Base-by-base conservation (phyloP, 129 eudicot species). In the Escallonia rubra region DNA sequence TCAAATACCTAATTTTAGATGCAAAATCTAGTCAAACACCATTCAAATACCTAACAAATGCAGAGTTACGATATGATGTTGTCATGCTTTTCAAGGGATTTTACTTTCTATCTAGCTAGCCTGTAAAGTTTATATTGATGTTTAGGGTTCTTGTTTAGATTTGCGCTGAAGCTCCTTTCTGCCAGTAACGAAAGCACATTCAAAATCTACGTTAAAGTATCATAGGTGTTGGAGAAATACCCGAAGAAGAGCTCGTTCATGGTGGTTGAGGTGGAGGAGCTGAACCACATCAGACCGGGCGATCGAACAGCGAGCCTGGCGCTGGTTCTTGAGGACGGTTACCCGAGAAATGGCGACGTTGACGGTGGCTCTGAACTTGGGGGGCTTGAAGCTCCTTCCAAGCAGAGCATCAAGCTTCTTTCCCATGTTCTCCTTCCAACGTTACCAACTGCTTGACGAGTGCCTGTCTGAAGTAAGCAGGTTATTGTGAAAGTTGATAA, bases 191-290 rank as follows among this genome's bases (percentile, higher is more conserved):
- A 23, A 23, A 23, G 34, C 34, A 23, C 34, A 23, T 23, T 23
- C 34, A 23, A 1, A 23, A 23, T 0, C 34, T 23, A 23, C 34
- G 1, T 23, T 23, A 23, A 23, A 23, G 34, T 1, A 23, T 6
- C 10, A 9, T 46, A 2, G 59, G 23, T 34, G 2, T 12, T 54
- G 3, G 1, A 16, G 7, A 59, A 3, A 49, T 78, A 89, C 98
- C 89, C 96, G 81, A 38, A 86, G 64, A 64, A 93, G 96, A 23
- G 96, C 98, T 47, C 87, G 84, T 42, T 86, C 85, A 34, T 80
- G 90, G 66, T 80, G 82, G 63, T 81, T 78, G 16, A 74, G 85
- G 43, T 50, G 82, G 41, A 93, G 90, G 76, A 86, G 84, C 74
- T 93, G 81, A 61, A 86, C 58, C 42, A 86, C 81, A 61, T 92